These are phyloP conservation scores for Botryotinia narcissicola DNA, from an alignment of 2,329 filamentous ascomycete species.

Conservation along the genomic window DNA sequence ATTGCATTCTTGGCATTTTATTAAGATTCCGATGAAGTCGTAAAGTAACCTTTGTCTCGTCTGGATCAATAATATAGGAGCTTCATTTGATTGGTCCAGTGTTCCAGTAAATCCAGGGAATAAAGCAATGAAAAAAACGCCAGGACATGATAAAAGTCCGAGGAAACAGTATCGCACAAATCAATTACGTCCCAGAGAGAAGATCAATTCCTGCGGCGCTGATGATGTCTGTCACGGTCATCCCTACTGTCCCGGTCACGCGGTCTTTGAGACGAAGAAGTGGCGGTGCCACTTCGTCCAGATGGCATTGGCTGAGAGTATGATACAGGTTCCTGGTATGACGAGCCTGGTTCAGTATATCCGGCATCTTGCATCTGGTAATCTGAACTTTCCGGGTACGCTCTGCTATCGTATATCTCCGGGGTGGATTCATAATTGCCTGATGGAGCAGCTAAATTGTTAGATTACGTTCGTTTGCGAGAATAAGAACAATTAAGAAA, in stretches of 20 bases:
- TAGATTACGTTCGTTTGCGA: slow-evolving; percentile 35
- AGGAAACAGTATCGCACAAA: slow-evolving; percentile 24
- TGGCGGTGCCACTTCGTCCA: slow-evolving; percentile 31
- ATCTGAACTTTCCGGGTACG: slow-evolving; percentile 28
- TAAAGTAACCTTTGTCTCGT: slow-evolving; percentile 28
- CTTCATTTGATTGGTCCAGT: slow-evolving; percentile 26
- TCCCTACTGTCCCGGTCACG: slow-evolving; percentile 34
- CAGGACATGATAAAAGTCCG: slow-evolving; percentile 32
- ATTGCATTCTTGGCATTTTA: slow-evolving; percentile 28
- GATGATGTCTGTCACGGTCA: slow-evolving; percentile 32
- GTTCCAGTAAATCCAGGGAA: slow-evolving; percentile 28
- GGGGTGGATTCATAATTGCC: slow-evolving; percentile 27
- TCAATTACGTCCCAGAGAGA: slow-evolving; percentile 27
- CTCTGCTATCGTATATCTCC: slow-evolving; percentile 29
- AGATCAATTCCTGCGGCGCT: slow-evolving; percentile 29
- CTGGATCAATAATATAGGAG: slow-evolving; percentile 30
- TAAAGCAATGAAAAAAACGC: slow-evolving; percentile 34
- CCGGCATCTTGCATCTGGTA: slow-evolving; percentile 22
- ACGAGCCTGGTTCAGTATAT: slow-evolving; percentile 24
- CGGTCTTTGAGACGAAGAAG: slow-evolving; percentile 28
- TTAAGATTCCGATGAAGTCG: slow-evolving; percentile 26
- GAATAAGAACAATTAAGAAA: slow-evolving; percentile 23
- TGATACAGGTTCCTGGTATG: slow-evolving; percentile 29
- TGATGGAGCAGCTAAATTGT: slow-evolving; percentile 36
- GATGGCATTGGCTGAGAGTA: slow-evolving; percentile 31